phyloP scores from a whole-genome alignment of 768 basidiomycete genomes.

The Xanthoconium purpureum region DNA sequence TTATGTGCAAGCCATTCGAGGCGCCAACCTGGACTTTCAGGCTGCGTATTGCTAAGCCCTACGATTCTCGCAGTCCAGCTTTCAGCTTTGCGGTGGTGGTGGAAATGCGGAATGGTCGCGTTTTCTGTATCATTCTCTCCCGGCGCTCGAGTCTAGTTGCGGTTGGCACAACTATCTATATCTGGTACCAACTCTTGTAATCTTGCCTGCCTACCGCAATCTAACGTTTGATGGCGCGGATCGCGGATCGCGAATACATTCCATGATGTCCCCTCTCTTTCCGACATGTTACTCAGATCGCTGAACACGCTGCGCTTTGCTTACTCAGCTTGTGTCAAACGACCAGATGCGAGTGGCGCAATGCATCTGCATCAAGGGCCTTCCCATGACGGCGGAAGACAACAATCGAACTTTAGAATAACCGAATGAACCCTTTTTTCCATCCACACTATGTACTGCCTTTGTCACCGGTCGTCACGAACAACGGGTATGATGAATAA shows the following conservation, averaged over 20 bases:
- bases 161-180: too few species aligned
- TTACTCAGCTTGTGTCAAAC: not conserved
- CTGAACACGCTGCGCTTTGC: too few species aligned
- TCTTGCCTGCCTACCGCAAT: too few species aligned
- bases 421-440: not conserved
- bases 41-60: slow-evolving; percentile 30
- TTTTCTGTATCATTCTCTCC: not conserved
- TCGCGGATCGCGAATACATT: too few species aligned
- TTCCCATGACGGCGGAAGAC: not conserved
- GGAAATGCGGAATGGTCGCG: not conserved
- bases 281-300: too few species aligned
- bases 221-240: too few species aligned
- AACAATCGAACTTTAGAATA: too few species aligned
- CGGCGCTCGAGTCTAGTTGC: too few species aligned
- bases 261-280: too few species aligned
- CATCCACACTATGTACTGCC: not conserved
- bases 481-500: not conserved
- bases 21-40: slow-evolving; percentile 39
- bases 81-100: not conserved
- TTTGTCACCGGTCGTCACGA: not conserved
- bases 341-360: not conserved
- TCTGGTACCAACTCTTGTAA: too few species aligned
- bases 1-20: slow-evolving; percentile 52
- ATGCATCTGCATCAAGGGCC: too few species aligned
- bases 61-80: not conserved